These are phyloP conservation scores for Astrothelium subdiscretum DNA, from an alignment of 495 filamentous ascomycete genomes.

Conservation along the genomic window DNA sequence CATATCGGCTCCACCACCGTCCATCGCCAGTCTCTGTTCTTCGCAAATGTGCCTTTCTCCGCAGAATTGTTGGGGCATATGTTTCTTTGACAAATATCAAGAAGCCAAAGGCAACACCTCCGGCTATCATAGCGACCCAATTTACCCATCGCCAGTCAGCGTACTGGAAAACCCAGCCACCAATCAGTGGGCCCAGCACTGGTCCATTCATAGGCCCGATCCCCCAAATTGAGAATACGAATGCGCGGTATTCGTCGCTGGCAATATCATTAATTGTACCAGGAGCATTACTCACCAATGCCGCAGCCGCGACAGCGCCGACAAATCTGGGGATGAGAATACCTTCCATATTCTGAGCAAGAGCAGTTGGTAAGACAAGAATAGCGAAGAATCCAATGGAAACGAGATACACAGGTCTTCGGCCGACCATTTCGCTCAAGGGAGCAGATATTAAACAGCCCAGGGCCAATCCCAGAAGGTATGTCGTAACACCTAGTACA, in stretches of 20 bases:
- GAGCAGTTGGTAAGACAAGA: conserved; percentile 58
- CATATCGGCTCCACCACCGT: conserved; percentile 67
- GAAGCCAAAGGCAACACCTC: conserved; percentile 42
- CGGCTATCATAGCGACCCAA: conserved; percentile 66
- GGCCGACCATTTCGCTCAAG: conserved; percentile 65
- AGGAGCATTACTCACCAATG: conserved; percentile 70
- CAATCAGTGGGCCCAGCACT: conserved; percentile 48
- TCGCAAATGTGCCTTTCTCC: conserved; percentile 51
- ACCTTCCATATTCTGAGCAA: conserved; percentile 50
- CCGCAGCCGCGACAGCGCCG: conserved; percentile 63
- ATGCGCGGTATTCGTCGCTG: conserved; percentile 52
- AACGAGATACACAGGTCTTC: conserved; percentile 58
- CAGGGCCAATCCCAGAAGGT: conserved; percentile 59
- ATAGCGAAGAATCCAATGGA: conserved; percentile 52
- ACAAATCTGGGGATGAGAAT: conserved; percentile 64
- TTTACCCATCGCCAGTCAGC: conserved; percentile 83
- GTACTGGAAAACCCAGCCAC: conserved; percentile 64
- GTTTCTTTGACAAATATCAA: conserved; percentile 57
- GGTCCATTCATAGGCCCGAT: conserved; percentile 69
- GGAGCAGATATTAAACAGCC: conserved; percentile 68
- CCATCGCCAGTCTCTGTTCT: conserved; percentile 66
- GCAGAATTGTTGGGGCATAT: conserved; percentile 63
- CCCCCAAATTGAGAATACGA: conserved; percentile 63
- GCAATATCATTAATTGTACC: conserved; percentile 76
- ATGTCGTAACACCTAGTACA: conserved; percentile 70